phyloP scores from a whole-genome alignment of 2,329 filamentous ascomycete species.

The Colletotrichum truncatum region DNA sequence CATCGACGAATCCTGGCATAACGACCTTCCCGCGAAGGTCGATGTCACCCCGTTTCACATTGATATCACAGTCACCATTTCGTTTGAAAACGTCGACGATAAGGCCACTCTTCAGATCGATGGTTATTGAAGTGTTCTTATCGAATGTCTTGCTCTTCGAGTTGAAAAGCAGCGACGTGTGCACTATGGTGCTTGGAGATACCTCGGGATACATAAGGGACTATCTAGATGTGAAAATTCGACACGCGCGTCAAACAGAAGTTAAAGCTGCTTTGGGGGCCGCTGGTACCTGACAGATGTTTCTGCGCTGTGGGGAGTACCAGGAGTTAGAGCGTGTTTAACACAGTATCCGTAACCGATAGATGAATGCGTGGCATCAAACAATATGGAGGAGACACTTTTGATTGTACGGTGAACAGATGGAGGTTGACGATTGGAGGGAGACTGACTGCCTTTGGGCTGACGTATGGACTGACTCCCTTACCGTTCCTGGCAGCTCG shows the following conservation, averaged over 20 bases:
- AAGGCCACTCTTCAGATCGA: conserved; percentile 48
- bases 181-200: conserved; percentile 41
- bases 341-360: too few relatives aligned
- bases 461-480: not conserved
- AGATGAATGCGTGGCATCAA: not conserved
- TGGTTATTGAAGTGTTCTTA: conserved; percentile 50
- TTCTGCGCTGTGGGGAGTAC: not conserved
- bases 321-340: too few relatives aligned
- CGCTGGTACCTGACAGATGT: not conserved
- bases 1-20: conserved; percentile 63
- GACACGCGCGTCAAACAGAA: not conserved
- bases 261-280: not conserved
- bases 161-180: conserved; percentile 58
- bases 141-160: conserved; percentile 51
- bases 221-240: not conserved
- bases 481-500: conserved; percentile 1
- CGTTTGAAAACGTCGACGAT: conserved; percentile 45
- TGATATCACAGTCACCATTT: conserved; percentile 36
- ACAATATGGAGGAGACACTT: not conserved
- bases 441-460: not conserved
- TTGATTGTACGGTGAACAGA: not conserved
- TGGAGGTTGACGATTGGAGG: not conserved
- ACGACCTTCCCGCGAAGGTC: conserved; percentile 63
- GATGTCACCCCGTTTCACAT: conserved; percentile 49
- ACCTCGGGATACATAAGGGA: conserved; percentile 1